Evolutionary conservation across 345 rosid genomes (phyloP).

Genomic region (Moricandia arvensis): DNA sequence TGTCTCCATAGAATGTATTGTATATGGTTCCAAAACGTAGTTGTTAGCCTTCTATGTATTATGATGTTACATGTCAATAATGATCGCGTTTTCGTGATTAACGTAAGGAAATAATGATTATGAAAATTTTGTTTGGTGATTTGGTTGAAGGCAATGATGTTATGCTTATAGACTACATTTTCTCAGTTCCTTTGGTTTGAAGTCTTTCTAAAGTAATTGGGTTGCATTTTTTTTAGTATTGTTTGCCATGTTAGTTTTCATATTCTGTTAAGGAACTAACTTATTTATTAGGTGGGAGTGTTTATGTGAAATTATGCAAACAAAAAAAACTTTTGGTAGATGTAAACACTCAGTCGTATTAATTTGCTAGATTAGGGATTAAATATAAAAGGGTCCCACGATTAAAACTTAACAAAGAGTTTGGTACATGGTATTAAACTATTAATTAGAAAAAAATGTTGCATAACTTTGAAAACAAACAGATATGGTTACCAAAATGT

Average conservation of each 20-base stretch:
- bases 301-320: neutral
- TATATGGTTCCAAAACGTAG: conserved; percentile 28
- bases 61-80: conserved; percentile 24
- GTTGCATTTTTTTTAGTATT: conserved; percentile 11
- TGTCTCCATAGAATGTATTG: conserved; percentile 18
- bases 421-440: conserved; percentile 15
- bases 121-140: conserved; percentile 32
- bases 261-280: neutral
- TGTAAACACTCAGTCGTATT: neutral
- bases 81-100: neutral
- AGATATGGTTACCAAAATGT: conserved; percentile 20
- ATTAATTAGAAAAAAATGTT: neutral
- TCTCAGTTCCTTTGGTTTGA: conserved; percentile 35
- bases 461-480: neutral
- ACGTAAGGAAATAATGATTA: neutral
- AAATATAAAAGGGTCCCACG: conserved; percentile 5
- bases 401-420: conserved; percentile 9
- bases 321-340: neutral
- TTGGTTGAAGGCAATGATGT: conserved; percentile 33
- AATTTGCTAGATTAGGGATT: neutral
- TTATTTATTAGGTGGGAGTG: neutral
- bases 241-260: neutral
- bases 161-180: conserved; percentile 35
- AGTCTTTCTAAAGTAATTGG: conserved; percentile 28
- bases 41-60: conserved; percentile 25